A percentile compares a stretch with the other conserved stretches of the same genome.
Conservation (phyloP, 2,329 filamentous ascomycete genomes). For the Mycosphaerelloides madeirae region DNA sequence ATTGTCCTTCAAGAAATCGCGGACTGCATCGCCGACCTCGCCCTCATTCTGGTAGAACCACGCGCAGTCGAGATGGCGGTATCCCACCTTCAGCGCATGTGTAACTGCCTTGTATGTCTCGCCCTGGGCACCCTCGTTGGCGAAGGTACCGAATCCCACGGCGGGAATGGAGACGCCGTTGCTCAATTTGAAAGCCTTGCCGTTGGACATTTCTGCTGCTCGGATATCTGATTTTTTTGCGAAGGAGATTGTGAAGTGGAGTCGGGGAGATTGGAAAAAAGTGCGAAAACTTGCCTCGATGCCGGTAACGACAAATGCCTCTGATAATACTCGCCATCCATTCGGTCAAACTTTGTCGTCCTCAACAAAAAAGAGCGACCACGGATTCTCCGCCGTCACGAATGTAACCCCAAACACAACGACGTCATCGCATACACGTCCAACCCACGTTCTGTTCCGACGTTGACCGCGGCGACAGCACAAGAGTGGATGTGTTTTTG, state of each 20-base stretch:
- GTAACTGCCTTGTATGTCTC: slow-evolving; percentile 54
- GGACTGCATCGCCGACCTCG: slow-evolving; percentile 50
- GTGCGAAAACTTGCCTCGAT: neutral
- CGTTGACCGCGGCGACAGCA: slow-evolving; percentile 9
- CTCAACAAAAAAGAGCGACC: slow-evolving; percentile 1
- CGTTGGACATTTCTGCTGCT: slow-evolving; percentile 50
- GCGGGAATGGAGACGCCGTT: slow-evolving; percentile 59
- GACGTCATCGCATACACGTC: slow-evolving; percentile 3
- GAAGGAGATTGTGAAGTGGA: neutral
- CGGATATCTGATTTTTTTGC: neutral
- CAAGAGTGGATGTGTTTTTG: slow-evolving; percentile 5
- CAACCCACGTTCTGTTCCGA: slow-evolving; percentile 6
- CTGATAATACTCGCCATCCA: slow-evolving; percentile 5
- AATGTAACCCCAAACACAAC: neutral
- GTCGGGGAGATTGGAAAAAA: neutral
- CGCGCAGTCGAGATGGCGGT: slow-evolving; percentile 54
- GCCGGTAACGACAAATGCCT: neutral
- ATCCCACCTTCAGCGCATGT: slow-evolving; percentile 48
- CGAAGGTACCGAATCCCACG: slow-evolving; percentile 62
- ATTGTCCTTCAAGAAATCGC: slow-evolving; percentile 51
- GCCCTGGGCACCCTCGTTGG: slow-evolving; percentile 58
- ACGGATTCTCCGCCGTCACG: no score
- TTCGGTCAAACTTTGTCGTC: slow-evolving; percentile 5
- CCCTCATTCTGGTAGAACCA: slow-evolving; percentile 53
- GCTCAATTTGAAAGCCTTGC: slow-evolving; percentile 49